A percentile compares a stretch with the other conserved stretches of the same genome.
Evolutionary conservation across 495 filamentous ascomycete species (phyloP).

Genomic region (Neurospora sublineolata): DNA sequence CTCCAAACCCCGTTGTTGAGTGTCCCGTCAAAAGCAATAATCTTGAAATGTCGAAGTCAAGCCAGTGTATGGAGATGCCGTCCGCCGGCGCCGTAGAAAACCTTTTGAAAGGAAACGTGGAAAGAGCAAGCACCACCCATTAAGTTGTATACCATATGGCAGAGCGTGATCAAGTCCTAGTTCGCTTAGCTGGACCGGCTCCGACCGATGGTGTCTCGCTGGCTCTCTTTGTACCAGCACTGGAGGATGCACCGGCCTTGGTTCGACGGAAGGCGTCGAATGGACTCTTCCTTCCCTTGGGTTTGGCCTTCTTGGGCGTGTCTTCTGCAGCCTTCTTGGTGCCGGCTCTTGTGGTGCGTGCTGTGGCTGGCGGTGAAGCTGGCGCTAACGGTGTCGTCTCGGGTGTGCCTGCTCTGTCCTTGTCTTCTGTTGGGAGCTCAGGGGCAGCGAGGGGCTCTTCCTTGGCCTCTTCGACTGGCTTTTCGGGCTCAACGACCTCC

Average conservation of each 20-base stretch:
- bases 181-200: slow-evolving; percentile 22
- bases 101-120: neutral
- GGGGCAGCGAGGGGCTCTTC: neutral
- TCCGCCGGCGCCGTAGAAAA: neutral
- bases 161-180: slow-evolving; percentile 20
- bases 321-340: slow-evolving; percentile 16
- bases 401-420: slow-evolving; percentile 32
- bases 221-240: slow-evolving; percentile 32
- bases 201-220: slow-evolving; percentile 26
- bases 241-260: slow-evolving; percentile 32
- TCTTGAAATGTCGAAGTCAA: neutral
- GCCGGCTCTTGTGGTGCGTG: slow-evolving; percentile 37
- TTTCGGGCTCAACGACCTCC: neutral
- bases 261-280: slow-evolving; percentile 56
- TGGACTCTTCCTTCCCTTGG: slow-evolving; percentile 40
- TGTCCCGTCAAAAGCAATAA: neutral
- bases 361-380: slow-evolving; percentile 45
- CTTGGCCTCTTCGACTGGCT: neutral
- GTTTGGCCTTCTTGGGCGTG: slow-evolving; percentile 20
- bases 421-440: neutral
- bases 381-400: slow-evolving; percentile 39
- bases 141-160: neutral
- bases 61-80: neutral
- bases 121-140: neutral
- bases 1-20: neutral